phyloP scores from a whole-genome alignment of 495 filamentous ascomycete species.

The Trichoderma reesei region DNA sequence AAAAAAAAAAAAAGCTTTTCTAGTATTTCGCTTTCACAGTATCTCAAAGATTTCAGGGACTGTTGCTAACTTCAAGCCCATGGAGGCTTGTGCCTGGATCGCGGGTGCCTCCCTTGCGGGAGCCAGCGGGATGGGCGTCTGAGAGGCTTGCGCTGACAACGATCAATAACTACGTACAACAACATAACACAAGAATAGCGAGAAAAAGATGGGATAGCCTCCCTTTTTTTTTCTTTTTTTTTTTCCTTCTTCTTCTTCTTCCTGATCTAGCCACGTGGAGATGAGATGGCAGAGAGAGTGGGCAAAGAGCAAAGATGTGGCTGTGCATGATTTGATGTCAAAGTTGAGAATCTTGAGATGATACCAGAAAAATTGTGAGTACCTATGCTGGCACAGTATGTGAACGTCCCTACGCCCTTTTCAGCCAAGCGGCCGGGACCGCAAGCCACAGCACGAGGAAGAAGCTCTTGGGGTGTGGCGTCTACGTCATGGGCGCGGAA shows the following conservation, averaged over 20 bases:
- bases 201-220: neutral
- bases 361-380: no score
- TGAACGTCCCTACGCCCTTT: neutral
- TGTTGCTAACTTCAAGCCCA: no score
- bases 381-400: no score
- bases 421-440: neutral
- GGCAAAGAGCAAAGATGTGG: no score
- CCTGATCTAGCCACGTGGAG: neutral
- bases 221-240: neutral
- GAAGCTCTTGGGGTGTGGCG: no score
- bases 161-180: no score
- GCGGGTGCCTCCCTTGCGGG: neutral
- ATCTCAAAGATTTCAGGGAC: neutral
- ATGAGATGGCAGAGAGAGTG: neutral
- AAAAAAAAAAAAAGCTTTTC: no score
- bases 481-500: neutral
- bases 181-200: neutral
- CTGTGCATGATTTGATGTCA: neutral
- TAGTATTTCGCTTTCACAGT: no score
- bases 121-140: slow-evolving; percentile 3
- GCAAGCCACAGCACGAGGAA: slow-evolving; percentile 2
- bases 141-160: neutral
- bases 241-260: neutral
- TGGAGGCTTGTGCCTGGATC: neutral
- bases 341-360: no score